phyloP scores from a whole-genome alignment of 2,329 filamentous ascomycete genomes.

The Cercospora zeina region DNA sequence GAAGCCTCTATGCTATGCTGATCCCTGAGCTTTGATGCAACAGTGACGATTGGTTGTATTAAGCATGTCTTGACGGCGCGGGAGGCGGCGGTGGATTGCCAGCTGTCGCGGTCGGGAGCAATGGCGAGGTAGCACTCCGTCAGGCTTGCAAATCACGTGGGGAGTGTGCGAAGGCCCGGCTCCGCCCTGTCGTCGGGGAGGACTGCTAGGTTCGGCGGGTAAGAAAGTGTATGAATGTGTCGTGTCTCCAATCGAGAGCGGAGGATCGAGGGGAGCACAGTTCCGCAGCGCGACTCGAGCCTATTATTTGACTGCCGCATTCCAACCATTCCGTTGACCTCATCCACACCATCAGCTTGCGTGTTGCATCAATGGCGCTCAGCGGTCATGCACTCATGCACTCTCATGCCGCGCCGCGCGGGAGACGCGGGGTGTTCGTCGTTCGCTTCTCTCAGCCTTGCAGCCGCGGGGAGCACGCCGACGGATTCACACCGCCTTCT shows the following conservation, averaged over 20 bases:
- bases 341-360: not conserved
- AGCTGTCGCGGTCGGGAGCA: not conserved
- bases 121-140: not conserved
- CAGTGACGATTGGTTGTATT: not conserved
- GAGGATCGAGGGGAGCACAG: not conserved
- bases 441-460: conserved; percentile 4
- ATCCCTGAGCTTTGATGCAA: not conserved
- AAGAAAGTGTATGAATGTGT: not conserved
- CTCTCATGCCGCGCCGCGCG: not conserved
- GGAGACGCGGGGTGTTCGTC: not conserved
- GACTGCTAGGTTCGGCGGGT: not conserved
- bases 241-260: not conserved
- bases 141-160: not conserved
- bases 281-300: not conserved
- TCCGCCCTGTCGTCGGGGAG: not conserved
- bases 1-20: not conserved
- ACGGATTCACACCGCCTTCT: not conserved
- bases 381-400: not conserved
- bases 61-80: not conserved
- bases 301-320: not conserved
- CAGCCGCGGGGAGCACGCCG: not conserved
- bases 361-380: conserved; percentile 1
- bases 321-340: not conserved
- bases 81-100: not conserved
- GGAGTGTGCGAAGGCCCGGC: not conserved